These are phyloP conservation scores for Kuraishia ogatae DNA, from an alignment of 805 yeast species.

Conservation along the genomic window DNA sequence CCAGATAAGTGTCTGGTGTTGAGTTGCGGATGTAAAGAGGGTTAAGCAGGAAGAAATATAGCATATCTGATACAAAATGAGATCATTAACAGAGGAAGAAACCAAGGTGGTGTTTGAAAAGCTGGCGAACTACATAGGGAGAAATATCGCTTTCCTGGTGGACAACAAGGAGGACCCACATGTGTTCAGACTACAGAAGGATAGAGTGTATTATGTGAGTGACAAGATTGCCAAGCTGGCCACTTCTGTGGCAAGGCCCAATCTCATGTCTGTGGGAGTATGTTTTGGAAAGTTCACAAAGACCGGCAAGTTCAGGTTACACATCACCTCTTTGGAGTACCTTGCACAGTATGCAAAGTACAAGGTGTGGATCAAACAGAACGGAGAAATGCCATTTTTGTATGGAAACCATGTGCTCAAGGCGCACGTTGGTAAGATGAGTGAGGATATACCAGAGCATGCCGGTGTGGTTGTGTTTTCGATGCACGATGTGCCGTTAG, in stretches of 20 bases:
- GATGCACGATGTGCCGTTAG: conserved; percentile 88
- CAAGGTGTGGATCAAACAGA: conserved; percentile 92
- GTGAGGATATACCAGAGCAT: conserved; percentile 97
- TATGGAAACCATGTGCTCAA: conserved; percentile 95
- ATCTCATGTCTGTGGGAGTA: conserved; percentile 85
- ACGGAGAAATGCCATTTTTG: conserved; percentile 97
- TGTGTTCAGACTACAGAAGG: conserved; percentile 93
- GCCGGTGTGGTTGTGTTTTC: conserved; percentile 90
- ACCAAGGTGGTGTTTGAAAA: conserved; percentile 94
- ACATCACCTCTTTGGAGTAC: conserved; percentile 81
- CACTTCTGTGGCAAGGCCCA: conserved; percentile 81
- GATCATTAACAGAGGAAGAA: conserved; percentile 94
- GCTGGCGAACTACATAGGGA: conserved; percentile 93
- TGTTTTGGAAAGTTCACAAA: conserved; percentile 97
- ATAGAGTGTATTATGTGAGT: conserved; percentile 88
- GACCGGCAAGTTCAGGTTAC: conserved; percentile 93
- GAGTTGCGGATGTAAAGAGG: background rate
- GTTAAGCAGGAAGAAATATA: background rate
- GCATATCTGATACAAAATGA: conserved; percentile 38
- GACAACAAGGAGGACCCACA: conserved; percentile 84
- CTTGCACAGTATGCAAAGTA: conserved; percentile 84
- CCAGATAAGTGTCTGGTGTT: background rate
- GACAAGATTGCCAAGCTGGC: conserved; percentile 81
- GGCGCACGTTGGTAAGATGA: conserved; percentile 94
- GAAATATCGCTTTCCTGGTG: conserved; percentile 82